These are phyloP conservation scores for Withania somnifera DNA, from an alignment of 305 asterid species.

Conservation along the genomic window DNA sequence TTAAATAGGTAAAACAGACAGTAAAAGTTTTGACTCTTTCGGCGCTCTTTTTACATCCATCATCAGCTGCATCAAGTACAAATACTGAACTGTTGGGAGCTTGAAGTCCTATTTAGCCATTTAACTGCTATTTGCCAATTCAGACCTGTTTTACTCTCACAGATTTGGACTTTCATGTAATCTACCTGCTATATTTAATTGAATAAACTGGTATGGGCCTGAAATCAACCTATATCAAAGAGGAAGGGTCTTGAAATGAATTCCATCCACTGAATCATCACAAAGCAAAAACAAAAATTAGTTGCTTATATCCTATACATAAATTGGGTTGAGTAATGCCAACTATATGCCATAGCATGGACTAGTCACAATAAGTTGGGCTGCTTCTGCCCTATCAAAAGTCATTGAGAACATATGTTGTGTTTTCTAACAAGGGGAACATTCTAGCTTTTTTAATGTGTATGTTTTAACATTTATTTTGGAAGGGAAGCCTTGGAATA, in stretches of 20 bases:
- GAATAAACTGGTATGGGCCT: background rate
- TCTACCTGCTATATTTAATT: background rate
- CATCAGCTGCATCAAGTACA: background rate
- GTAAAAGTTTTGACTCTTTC: background rate
- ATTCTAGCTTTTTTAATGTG: background rate
- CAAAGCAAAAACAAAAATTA: background rate
- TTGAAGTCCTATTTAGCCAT: background rate
- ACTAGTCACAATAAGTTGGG: background rate
- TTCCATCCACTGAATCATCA: background rate
- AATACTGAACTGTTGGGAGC: background rate
- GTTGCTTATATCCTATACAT: background rate
- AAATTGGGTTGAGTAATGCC: background rate
- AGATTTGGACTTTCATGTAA: background rate
- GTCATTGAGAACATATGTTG: background rate
- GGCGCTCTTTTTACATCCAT: background rate
- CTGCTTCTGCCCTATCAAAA: background rate
- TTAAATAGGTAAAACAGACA: background rate
- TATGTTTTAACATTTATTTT: background rate
- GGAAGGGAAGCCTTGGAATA: too few relatives aligned
- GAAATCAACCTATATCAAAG: background rate
- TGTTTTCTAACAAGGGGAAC: background rate
- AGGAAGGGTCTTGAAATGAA: background rate
- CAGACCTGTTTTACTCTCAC: background rate
- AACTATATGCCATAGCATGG: background rate
- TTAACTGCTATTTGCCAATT: background rate